Evolutionary conservation across 2,329 filamentous ascomycete species (phyloP).

Genomic region (Aureobasidium sp.): DNA sequence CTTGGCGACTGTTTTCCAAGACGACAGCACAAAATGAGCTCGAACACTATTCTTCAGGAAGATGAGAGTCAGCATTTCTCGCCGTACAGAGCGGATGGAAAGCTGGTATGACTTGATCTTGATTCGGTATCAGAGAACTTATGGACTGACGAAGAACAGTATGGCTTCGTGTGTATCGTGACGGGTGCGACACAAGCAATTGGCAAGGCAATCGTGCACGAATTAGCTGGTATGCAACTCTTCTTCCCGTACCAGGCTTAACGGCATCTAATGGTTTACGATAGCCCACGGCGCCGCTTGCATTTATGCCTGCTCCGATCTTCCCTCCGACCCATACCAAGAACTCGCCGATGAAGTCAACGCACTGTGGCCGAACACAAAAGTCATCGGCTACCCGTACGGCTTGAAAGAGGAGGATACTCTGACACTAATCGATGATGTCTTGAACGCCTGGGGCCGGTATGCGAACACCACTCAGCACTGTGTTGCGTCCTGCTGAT

Average conservation of each 20-base stretch:
- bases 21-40: constrained; percentile 11
- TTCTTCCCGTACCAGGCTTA: background rate
- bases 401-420: constrained; percentile 55
- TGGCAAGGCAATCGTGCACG: constrained; percentile 52
- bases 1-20: background rate
- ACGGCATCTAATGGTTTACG: background rate
- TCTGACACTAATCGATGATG: constrained; percentile 54
- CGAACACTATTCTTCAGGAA: constrained; percentile 5
- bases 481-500: background rate
- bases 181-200: constrained; percentile 56
- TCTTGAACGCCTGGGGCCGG: constrained; percentile 52
- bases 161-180: constrained; percentile 59
- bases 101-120: constrained; percentile 38
- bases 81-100: constrained; percentile 52
- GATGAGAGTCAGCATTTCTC: constrained; percentile 42
- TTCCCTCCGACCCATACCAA: constrained; percentile 37
- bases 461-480: constrained; percentile 6
- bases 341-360: constrained; percentile 38
- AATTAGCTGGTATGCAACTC: constrained; percentile 46
- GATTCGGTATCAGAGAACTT: background rate
- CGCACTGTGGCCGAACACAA: constrained; percentile 47
- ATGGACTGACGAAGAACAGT: constrained; percentile 31
- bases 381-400: constrained; percentile 56
- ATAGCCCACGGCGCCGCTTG: constrained; percentile 58
- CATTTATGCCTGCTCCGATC: constrained; percentile 52